A percentile compares a stretch with the other conserved stretches of the same genome.
Evolutionary conservation across 495 filamentous ascomycete genomes (phyloP).

Genomic region (Trichoderma virens): DNA sequence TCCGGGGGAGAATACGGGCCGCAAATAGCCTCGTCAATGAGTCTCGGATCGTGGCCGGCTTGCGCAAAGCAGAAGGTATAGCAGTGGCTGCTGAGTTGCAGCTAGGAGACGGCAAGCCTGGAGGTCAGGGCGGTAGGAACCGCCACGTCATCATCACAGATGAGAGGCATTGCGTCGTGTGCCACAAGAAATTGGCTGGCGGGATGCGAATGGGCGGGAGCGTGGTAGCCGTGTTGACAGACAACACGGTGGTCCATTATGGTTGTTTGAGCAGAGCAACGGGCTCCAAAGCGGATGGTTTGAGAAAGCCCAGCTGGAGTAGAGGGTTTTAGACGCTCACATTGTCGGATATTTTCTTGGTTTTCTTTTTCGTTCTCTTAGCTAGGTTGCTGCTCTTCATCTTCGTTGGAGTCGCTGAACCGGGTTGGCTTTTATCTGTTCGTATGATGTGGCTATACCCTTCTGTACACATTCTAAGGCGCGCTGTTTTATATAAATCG

Average conservation of each 20-base stretch:
- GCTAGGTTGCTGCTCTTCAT: neutral
- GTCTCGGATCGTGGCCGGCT: conserved; percentile 60
- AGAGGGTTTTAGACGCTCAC: neutral
- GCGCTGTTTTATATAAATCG: neutral
- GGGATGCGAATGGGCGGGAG: conserved; percentile 51
- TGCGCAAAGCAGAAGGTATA: conserved; percentile 67
- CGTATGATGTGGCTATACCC: conserved; percentile 5
- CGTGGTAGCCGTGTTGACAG: conserved; percentile 59
- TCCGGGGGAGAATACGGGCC: conserved; percentile 81
- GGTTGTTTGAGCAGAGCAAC: conserved; percentile 56
- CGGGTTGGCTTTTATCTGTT: conserved; percentile 4
- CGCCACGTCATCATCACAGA: conserved; percentile 72
- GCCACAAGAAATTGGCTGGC: conserved; percentile 67
- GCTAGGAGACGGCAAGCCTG: conserved; percentile 53
- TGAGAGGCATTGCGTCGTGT: conserved; percentile 82
- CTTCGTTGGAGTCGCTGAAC: neutral
- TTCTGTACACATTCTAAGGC: neutral
- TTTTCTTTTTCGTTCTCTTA: neutral
- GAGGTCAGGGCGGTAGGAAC: conserved; percentile 53
- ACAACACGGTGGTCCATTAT: conserved; percentile 68
- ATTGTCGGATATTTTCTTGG: neutral
- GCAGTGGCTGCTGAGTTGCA: conserved; percentile 62
- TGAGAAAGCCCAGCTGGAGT: conserved; percentile 10
- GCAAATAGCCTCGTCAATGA: conserved; percentile 76
- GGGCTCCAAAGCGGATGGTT: conserved; percentile 15